phyloP scores from a whole-genome alignment of 352 stramenopile genomes.

The Pythium phragmitis region DNA sequence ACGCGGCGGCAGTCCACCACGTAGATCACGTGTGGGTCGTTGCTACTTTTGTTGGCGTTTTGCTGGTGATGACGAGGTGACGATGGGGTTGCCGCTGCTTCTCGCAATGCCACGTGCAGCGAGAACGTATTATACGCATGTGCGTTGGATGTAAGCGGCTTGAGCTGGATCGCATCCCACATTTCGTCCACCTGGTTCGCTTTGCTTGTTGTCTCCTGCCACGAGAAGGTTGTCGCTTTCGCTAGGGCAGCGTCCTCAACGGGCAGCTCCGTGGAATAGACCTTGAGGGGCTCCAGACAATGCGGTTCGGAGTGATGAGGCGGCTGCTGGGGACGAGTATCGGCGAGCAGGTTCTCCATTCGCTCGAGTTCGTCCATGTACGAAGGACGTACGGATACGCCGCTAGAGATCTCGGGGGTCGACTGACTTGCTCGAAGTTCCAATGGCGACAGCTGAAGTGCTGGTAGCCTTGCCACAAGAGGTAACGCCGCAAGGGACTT shows the following conservation, averaged over 20 bases:
- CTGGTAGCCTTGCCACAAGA: background rate
- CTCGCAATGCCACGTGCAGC: constrained; percentile 19
- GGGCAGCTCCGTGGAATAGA: too few species aligned
- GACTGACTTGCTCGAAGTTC: background rate
- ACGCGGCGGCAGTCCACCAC: constrained; percentile 40
- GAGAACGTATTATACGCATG: constrained; percentile 48
- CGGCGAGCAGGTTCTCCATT: constrained; percentile 55
- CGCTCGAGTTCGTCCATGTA: constrained; percentile 52
- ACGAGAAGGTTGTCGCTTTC: constrained; percentile 8
- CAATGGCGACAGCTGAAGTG: background rate
- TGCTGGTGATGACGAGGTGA: background rate
- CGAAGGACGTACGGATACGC: background rate
- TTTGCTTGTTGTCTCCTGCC: constrained; percentile 9
- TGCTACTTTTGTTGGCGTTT: background rate
- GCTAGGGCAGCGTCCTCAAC: background rate
- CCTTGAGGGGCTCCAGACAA: background rate
- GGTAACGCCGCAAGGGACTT: constrained; percentile 13
- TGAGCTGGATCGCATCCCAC: constrained; percentile 51
- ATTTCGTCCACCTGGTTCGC: constrained; percentile 53
- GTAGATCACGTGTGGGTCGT: constrained; percentile 27
- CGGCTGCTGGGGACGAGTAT: background rate
- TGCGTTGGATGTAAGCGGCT: constrained; percentile 23
- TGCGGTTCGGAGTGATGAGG: background rate
- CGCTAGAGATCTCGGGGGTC: background rate
- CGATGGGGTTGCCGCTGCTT: background rate